These are phyloP conservation scores for Leccinum insigne DNA, from an alignment of 1,284 basidiomycete species.

Conservation along the genomic window DNA sequence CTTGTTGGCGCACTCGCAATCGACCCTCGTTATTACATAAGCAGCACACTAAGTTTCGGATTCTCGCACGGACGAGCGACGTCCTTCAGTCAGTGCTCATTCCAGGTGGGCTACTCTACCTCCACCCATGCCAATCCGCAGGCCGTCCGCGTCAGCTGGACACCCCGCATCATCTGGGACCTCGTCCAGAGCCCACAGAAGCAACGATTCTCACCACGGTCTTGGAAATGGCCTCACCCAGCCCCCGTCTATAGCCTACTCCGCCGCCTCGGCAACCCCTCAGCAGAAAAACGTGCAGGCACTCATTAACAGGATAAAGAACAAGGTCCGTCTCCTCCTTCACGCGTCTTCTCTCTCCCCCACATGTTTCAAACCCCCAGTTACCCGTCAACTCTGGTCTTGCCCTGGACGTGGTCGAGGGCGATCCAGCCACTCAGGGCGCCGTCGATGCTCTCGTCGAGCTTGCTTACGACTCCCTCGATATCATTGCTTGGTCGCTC, in stretches of 20 bases:
- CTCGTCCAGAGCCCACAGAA: constrained; percentile 43
- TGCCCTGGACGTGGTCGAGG: constrained; percentile 70
- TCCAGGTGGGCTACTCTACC: constrained; percentile 14
- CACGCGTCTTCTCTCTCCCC: not conserved
- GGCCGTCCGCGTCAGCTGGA: constrained; percentile 47
- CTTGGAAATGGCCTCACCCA: constrained; percentile 37
- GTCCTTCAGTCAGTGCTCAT: not conserved
- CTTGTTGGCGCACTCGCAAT: not conserved
- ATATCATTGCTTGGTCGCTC: constrained; percentile 79
- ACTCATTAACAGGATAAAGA: constrained; percentile 70
- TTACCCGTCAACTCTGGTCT: constrained; percentile 85
- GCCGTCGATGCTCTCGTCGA: constrained; percentile 80
- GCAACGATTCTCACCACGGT: constrained; percentile 50
- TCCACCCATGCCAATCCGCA: constrained; percentile 42
- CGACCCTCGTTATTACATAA: constrained; percentile 26
- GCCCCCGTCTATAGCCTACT: constrained; percentile 35
- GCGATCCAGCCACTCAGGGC: constrained; percentile 70
- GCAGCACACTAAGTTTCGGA: constrained; percentile 13
- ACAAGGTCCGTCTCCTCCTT: constrained; percentile 49
- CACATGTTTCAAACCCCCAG: constrained; percentile 38
- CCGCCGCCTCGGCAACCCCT: constrained; percentile 46
- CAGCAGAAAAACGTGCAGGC: constrained; percentile 74
- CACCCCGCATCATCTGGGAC: constrained; percentile 26
- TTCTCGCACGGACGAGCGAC: constrained; percentile 24
- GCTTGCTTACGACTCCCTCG: constrained; percentile 71